Evolutionary conservation across 2,329 filamentous ascomycete species (phyloP).

Genomic region (Botrytis medusae): DNA sequence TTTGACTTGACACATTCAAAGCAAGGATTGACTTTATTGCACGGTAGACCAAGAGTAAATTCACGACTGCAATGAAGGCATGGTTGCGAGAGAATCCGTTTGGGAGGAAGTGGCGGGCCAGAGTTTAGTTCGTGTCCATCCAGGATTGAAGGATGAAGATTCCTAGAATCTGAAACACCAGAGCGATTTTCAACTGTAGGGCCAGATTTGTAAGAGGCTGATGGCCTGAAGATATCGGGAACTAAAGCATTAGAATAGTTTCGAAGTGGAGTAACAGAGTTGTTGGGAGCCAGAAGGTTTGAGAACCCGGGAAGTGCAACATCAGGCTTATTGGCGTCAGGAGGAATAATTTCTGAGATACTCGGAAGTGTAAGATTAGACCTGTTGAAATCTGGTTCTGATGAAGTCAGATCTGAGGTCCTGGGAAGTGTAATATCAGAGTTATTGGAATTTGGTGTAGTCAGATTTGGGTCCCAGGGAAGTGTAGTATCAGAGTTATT

Average conservation of each 20-base stretch:
- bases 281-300: too few relatives aligned
- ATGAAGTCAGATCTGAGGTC: too few relatives aligned
- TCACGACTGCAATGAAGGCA: neutral
- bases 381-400: neutral
- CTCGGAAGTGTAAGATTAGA: neutral
- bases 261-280: neutral
- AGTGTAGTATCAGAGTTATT: neutral
- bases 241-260: neutral
- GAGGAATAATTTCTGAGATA: rapidly evolving
- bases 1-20: neutral
- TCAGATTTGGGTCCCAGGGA: too few relatives aligned
- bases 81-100: neutral
- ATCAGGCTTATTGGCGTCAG: neutral
- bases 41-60: neutral
- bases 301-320: neutral
- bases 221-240: neutral
- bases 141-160: neutral
- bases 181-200: neutral
- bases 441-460: rapidly evolving
- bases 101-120: neutral
- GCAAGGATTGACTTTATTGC: neutral
- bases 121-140: neutral
- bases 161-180: neutral
- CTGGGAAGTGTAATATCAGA: neutral
- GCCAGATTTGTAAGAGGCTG: neutral